Base-by-base conservation (phyloP, 768 basidiomycete genomes). In the Russula sp. region DNA sequence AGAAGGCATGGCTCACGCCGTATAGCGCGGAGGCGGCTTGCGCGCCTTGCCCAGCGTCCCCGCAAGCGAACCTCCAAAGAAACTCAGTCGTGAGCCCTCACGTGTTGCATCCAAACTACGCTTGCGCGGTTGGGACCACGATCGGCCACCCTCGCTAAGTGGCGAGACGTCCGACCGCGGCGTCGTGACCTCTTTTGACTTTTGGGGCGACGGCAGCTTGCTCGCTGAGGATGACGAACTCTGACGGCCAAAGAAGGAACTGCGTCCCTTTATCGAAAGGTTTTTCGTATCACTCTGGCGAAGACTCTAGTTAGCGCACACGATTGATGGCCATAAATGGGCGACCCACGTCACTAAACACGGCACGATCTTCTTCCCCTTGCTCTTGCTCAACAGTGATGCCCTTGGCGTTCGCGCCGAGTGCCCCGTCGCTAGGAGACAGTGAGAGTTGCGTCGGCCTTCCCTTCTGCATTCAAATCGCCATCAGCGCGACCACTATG, bases 11-110 rank as follows among this genome's bases (percentile, higher is more conserved):
- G 78, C 86, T 69, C 70, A 87, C 87, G 77, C 69, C 27, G 85
- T 82, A 67, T 85, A 85, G 73, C 82, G 82, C 18, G 91, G 92
- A 0, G 92, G 80, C 0, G 94, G 94, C 72, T 97, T 95, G 67
- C 94, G 77, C 45, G 77, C 75, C 72, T 87, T 88, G 34, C 85
- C 83, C 58, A 90, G 70, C 6, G 85, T 76, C 0, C 83, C 81
- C 11, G 77, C 74, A 64, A 91, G 84, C 3, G 84, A 73, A 20
- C 79, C 80, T 14, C 89, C 90, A 70, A 97, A 96, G 69, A 96
- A 85, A 69, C 92, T 94, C 64, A 90, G 73, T n/a, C 90, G 77
- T 4, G 76, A 69, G 13, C 72, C 70, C 58, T 76, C 78, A 66
- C 78, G 78, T 3, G 74, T 66, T 10, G 68, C 76, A 56, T 88